Evolutionary conservation across 306 rosid genomes (phyloP), one percentile per base, ranked within the genome.

Genomic region (Quercus variabilis): DNA sequence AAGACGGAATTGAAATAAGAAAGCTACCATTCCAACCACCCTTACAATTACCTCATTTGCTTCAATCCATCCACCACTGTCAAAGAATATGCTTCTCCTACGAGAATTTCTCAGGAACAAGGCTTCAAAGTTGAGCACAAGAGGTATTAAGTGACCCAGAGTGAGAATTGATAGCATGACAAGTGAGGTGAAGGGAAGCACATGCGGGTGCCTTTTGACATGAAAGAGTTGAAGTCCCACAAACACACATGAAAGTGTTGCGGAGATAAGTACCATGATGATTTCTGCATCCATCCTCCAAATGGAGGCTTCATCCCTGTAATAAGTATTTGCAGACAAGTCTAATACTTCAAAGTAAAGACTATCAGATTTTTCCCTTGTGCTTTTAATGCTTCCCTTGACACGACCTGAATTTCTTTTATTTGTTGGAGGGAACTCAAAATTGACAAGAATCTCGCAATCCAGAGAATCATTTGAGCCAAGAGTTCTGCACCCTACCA

Each of bases 231-330:
- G 46, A 10, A 7, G 46, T 38, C 11, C 46, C 46, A 38, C 46
- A 38, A 38, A 83, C 30, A 89, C 79, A 82, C 91, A 86, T 4
- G 92, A 78, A 26, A 92, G 80, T 38, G 92, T 82, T 49, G 84
- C 83, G 55, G 93, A 87, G 72, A 85, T 73, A 7, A 38, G 76
- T 78, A 79, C 91, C 87, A 89, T 76, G 67, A 69, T 71, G 63
- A 85, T 77, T 88, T 90, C 93, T 79, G 77, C 78, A 60, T 90
- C 87, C 85, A 82, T 82, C 77, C 90, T 89, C 87, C 82, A 70
- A 72, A 87, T 82, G 59, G 83, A 4, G 19, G 74, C 87, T 28
- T 4, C 33, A 63, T 1, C 49, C 3, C 1, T 2, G 86, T 72
- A 73, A 38, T 18, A 21, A 70, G 79, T 55, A 70, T 62, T 11